A percentile compares a stretch with the other conserved stretches of the same genome.
Conservation (phyloP, 345 rosid genomes). For the Tarenaya hassleriana region DNA sequence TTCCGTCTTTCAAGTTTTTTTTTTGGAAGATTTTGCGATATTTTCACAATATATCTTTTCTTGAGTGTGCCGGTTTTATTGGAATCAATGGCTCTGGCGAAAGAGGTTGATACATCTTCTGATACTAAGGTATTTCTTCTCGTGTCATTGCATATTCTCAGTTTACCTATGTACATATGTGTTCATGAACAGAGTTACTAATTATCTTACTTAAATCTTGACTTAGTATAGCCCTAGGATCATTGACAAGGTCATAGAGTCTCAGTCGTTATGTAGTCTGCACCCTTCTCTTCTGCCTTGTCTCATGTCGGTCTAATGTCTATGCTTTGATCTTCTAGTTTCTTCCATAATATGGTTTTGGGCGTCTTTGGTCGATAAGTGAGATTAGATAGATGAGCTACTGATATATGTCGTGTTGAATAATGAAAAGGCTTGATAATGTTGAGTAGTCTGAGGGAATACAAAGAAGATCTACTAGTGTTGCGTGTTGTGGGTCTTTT, state of each 20-base stretch:
- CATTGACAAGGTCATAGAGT: background rate
- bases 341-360: background rate
- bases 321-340: background rate
- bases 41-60: no score
- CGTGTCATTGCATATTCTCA: background rate
- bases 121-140: conserved; percentile 43
- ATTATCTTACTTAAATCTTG: background rate
- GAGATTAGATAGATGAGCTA: conserved; percentile 1
- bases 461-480: background rate
- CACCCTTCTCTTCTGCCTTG: background rate
- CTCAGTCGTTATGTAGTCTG: background rate
- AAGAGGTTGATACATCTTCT: conserved; percentile 43
- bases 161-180: no score
- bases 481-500: no score
- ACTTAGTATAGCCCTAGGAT: background rate
- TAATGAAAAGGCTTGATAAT: no score
- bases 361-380: background rate
- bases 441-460: no score
- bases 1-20: background rate
- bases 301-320: background rate
- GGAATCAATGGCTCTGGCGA: conserved; percentile 44
- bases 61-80: background rate
- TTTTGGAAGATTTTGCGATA: background rate
- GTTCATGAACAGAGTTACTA: background rate
- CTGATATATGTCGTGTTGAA: no score